Conservation (phyloP, 2,329 filamentous ascomycete species). For the Teratosphaeria epicoccoides region DNA sequence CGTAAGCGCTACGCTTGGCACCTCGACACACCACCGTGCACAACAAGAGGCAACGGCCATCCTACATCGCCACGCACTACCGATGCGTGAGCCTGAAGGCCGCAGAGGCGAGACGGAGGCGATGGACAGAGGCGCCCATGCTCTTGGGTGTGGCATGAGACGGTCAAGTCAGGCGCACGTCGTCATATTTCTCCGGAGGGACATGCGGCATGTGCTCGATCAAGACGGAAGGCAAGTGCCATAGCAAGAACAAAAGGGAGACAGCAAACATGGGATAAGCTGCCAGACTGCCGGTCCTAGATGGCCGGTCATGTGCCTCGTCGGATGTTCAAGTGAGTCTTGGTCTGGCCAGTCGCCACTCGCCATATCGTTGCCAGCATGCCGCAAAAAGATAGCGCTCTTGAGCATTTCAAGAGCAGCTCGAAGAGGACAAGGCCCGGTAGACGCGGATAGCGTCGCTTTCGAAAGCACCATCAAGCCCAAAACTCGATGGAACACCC, state of each 20-base stretch:
- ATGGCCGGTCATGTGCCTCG: neutral
- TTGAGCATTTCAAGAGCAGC: no score
- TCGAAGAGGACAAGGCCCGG: no score
- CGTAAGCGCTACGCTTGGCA: neutral
- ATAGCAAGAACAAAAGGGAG: neutral
- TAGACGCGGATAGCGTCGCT: no score
- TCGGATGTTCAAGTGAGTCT: neutral
- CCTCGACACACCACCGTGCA: neutral
- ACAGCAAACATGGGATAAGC: neutral
- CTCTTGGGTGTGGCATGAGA: neutral
- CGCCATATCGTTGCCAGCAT: no score
- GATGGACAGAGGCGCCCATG: neutral
- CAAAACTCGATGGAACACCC: no score
- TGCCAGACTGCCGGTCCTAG: neutral
- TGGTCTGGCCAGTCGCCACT: neutral
- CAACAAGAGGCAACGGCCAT: neutral
- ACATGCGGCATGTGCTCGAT: neutral
- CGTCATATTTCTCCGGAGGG: neutral
- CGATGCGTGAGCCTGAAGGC: neutral
- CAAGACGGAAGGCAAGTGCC: neutral
- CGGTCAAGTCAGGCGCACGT: neutral
- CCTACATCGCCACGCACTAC: neutral
- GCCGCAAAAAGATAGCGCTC: no score
- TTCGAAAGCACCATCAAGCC: no score
- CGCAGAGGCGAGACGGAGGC: neutral